phyloP scores from a whole-genome alignment of 768 basidiomycete species.

The Lactifluus pinguis region DNA sequence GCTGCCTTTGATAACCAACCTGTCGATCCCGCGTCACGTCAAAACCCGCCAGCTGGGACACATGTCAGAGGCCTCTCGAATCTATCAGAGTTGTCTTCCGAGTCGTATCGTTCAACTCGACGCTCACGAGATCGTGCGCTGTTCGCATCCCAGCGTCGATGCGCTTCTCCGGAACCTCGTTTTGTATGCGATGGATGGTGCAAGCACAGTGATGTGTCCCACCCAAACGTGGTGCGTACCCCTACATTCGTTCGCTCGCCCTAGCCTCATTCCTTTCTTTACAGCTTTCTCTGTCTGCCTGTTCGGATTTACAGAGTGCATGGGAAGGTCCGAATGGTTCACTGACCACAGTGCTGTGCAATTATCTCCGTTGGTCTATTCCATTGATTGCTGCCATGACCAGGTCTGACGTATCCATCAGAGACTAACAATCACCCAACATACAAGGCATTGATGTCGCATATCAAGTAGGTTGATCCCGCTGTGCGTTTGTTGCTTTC shows the following conservation, averaged over 20 bases:
- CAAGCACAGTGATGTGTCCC: neutral
- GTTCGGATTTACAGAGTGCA: conserved; percentile 21
- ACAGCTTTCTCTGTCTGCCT: conserved; percentile 20
- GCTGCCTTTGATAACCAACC: neutral
- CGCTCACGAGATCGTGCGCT: neutral
- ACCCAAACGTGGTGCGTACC: conserved; percentile 8
- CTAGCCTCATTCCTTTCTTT: neutral
- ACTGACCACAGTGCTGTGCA: conserved; percentile 18
- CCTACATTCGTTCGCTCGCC: neutral
- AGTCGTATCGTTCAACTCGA: neutral
- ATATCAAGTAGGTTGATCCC: conserved; percentile 12
- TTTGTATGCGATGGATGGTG: conserved; percentile 20
- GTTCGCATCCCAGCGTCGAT: conserved; percentile 10
- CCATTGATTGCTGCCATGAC: neutral
- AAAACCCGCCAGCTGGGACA: neutral
- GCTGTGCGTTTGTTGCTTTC: neutral
- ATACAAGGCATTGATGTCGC: conserved; percentile 5
- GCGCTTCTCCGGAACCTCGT: conserved; percentile 17
- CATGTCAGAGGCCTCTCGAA: neutral
- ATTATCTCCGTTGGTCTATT: conserved; percentile 10
- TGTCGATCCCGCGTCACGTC: neutral
- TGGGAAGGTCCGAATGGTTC: conserved; percentile 22
- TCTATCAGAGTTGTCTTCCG: neutral
- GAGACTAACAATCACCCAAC: neutral
- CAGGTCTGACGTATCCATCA: conserved; percentile 4